Evolutionary conservation across 192 early-diverging fungal species (phyloP), one percentile per base, ranked within the genome.

Genomic region (Borealophlyctis nickersoniae): DNA sequence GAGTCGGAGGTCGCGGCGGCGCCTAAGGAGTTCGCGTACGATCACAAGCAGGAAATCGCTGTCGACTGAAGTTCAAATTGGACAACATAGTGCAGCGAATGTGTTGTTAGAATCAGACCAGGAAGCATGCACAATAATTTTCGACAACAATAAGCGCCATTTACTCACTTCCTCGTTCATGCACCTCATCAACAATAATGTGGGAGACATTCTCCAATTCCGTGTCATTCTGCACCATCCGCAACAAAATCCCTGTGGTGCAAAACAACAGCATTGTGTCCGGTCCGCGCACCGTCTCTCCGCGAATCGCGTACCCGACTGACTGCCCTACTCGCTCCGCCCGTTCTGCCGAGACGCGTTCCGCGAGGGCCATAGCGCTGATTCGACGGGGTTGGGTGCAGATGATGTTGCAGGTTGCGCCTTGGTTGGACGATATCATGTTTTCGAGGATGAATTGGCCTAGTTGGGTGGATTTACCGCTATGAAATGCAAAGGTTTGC

Each of bases 121-220:
- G n/a, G n/a, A n/a, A n/a, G n/a, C n/a, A n/a, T n/a, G n/a, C n/a
- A n/a, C n/a, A n/a, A n/a, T n/a, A n/a, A n/a, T n/a, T n/a, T n/a
- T n/a, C n/a, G n/a, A n/a, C n/a, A n/a, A n/a, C n/a, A n/a, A n/a
- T n/a, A n/a, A n/a, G n/a, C n/a, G n/a, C n/a, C n/a, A n/a, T 49
- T 23, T 2, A 13, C 58, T 84, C 81, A 28, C 87, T 73, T 4
- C 77, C 81, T 26, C 91, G 74, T 62, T 93, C 90, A 60, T 92
- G 89, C 4, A 93, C 89, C 68, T 93, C 90, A 64, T 93, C 91
- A 0, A 93, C 80, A 36, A 93, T 79, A 5, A 93, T 73, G 49
- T 88, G 84, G 7, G 79, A 76, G 2, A 93, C 76, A 4, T 77
- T 77, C 14, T 72, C 54, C 39, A 93, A 67, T 9, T 63, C 32